Conservation (phyloP, 1,284 basidiomycete genomes). For the Caloboletus inedulis region DNA sequence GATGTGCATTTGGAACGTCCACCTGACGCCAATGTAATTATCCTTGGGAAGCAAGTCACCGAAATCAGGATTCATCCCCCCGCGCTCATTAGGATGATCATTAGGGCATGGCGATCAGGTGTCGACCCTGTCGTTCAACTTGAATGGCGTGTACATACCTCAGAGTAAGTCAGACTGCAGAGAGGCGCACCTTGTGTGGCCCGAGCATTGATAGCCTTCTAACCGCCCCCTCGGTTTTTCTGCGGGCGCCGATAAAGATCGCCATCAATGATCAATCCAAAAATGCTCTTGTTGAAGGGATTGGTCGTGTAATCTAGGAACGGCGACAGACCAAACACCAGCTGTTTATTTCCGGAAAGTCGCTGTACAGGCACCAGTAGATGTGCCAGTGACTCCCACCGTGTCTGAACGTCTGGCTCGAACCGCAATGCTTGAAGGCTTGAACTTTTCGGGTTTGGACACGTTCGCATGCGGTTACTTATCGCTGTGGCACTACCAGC, state of each 20-base stretch:
- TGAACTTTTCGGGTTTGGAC: not conserved
- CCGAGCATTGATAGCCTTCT: not conserved
- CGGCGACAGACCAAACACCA: not conserved
- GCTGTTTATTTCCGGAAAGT: not conserved
- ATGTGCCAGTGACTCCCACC: not conserved
- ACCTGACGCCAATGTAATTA: not conserved
- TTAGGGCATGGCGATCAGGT: not conserved
- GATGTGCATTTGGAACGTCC: not conserved
- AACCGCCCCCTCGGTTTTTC: not conserved
- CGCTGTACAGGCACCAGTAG: not conserved
- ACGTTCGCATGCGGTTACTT: not conserved
- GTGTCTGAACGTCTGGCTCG: not conserved
- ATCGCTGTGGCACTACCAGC: not conserved
- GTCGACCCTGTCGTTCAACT: not conserved
- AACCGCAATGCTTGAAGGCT: not conserved
- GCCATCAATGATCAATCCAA: not conserved
- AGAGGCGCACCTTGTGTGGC: no score
- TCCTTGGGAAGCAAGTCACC: not conserved
- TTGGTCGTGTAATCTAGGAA: conserved; percentile 1
- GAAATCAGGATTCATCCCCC: not conserved
- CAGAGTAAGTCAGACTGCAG: not conserved
- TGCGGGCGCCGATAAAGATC: not conserved
- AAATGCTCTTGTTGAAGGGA: not conserved
- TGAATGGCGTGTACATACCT: not conserved
- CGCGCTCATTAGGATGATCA: not conserved